Conservation (phyloP, 108 stramenopile genomes). For the Pelagomonas calceolata region DNA sequence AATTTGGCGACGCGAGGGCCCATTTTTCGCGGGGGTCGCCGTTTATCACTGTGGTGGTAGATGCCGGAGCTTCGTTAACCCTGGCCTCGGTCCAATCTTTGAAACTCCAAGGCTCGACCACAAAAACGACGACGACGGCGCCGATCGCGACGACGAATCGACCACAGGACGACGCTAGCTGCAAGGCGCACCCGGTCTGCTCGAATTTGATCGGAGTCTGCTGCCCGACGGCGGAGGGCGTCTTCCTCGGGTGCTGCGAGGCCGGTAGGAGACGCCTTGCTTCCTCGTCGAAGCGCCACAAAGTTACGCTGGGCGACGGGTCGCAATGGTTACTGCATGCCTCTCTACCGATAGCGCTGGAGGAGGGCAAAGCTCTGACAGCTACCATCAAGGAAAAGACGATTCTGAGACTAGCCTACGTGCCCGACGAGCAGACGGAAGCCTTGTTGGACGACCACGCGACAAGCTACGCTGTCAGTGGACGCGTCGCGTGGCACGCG, state of each 20-base stretch:
- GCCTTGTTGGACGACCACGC: background rate
- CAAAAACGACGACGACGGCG: no score
- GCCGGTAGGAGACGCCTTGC: background rate
- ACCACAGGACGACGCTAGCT: no score
- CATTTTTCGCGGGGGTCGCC: slow-evolving; percentile 17
- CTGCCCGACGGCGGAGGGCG: slow-evolving; percentile 11
- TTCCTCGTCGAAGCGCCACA: background rate
- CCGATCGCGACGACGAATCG: no score
- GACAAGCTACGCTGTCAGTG: background rate
- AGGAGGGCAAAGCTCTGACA: no score
- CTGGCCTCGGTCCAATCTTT: no score
- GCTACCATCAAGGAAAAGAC: background rate
- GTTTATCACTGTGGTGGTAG: slow-evolving; percentile 31
- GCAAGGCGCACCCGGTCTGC: background rate
- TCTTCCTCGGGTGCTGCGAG: slow-evolving; percentile 9
- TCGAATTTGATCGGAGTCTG: background rate
- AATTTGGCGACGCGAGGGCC: background rate
- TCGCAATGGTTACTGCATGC: background rate
- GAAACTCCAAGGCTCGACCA: no score
- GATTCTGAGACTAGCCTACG: background rate
- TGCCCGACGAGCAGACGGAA: background rate
- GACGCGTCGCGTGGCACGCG: background rate
- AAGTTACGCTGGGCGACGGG: background rate
- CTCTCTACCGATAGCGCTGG: background rate
- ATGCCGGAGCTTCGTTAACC: slow-evolving; percentile 4